phyloP scores from a whole-genome alignment of 2,329 filamentous ascomycete species.

The Cladosporium halotolerans region DNA sequence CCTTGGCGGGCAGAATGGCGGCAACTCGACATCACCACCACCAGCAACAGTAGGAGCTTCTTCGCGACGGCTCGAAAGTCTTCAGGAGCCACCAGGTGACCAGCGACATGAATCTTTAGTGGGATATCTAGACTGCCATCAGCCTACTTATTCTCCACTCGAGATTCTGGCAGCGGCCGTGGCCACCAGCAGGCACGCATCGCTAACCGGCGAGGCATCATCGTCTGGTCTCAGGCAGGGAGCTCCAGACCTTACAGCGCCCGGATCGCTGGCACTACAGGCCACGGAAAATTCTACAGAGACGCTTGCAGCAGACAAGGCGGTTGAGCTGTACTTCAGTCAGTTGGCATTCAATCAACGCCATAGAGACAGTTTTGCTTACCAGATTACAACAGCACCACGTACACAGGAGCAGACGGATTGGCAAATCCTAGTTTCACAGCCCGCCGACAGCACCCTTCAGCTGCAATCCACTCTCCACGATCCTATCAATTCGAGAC shows the following conservation, averaged over 20 bases:
- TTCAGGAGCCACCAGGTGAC: neutral
- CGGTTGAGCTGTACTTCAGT: conserved; percentile 9
- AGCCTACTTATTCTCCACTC: conserved; percentile 5
- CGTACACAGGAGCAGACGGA: conserved; percentile 4
- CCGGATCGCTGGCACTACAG: neutral
- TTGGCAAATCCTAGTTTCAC: conserved; percentile 5
- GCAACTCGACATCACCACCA: neutral
- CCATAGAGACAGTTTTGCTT: neutral
- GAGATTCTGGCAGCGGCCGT: conserved; percentile 7
- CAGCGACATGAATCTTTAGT: neutral
- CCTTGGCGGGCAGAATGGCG: neutral
- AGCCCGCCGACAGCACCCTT: conserved; percentile 5
- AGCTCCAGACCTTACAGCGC: neutral
- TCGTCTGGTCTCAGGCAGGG: neutral
- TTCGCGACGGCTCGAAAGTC: neutral
- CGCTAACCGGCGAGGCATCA: neutral
- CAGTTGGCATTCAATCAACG: neutral
- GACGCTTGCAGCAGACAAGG: conserved; percentile 3
- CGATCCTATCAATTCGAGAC: conserved; percentile 5
- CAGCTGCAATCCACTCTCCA: conserved; percentile 5
- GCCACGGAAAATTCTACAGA: neutral
- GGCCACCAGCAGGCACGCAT: conserved; percentile 1
- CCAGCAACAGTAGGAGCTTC: neutral
- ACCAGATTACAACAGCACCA: neutral
- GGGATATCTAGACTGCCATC: conserved; percentile 4